Base-by-base conservation (phyloP, 2,329 filamentous ascomycete genomes). In the Harringtonia aguacate region DNA sequence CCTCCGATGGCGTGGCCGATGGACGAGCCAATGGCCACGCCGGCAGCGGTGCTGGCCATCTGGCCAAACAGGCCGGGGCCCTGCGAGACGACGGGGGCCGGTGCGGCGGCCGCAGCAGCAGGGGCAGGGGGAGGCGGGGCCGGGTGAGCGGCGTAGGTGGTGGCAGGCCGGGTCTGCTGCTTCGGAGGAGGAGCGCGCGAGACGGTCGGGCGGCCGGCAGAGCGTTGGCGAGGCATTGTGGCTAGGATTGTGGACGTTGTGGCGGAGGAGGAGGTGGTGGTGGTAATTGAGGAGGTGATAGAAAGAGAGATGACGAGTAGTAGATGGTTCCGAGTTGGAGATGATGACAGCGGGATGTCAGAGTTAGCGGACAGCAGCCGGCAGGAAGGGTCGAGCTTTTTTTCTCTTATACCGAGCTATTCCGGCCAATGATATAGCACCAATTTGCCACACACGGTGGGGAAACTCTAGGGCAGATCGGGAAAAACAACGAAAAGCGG, bases 11-110 rank as follows among this genome's bases (percentile, higher is more conserved):
- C 90, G 68, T 97, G 88, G 63, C 92, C 92, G 70, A 97, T 84
- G 13, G 88, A 88, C 47, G 88, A 95, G 52, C 92, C 92, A 62
- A 97, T 83, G 56, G 92, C 92, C 58, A 97, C 92, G 79, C 92
- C 92, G 61, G 92, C 92, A 64, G 92, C 92, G 46, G 92, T 98
- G 61, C 82, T 88, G 53, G 92, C 92, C 85, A 98, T 95, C 74
- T 97, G 87, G 47, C 87, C 90, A 55, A 98, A 87, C 12, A 98
- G 74, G 51, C 92, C 90, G 6, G 87, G 81, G 24, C 88, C 86
- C 53, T 82, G 73, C 43, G 77, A 75, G 39, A 45, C 44, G 15
- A 48, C 46, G 3, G 46, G 40, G 2, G 72, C 65, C 43, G 66
- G 63, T 38, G 71, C 62, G 43, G 65, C 59, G 30, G 66, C 58